Evolutionary conservation across 2,329 filamentous ascomycete genomes (phyloP), one percentile per base, ranked within the genome.

Genomic region (Claviceps sorghi): DNA sequence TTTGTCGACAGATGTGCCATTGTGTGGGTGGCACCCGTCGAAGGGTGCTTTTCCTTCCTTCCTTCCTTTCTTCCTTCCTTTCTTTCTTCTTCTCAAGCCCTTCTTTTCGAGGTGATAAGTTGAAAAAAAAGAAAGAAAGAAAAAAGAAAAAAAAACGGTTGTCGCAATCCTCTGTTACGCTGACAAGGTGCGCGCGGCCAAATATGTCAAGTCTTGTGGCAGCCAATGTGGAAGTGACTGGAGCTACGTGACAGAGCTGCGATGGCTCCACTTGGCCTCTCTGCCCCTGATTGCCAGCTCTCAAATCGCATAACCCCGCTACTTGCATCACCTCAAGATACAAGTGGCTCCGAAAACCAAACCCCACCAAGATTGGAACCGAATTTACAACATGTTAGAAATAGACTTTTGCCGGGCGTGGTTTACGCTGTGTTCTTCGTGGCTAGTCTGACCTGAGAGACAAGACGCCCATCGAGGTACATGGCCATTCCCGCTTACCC

Each of bases 281-380:
- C 26, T 47, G 29, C 17, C 15, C 32, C 7, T 42, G 17, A 4
- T 34, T 4, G 38, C 6, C 13, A 29, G n/a, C 8, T 42, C 36
- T 30, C 11, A 3, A 51, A 43, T 50, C 58, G 54, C 52, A 61
- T 60, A 59, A 52, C 58, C 52, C 50, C 55, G 48, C 13, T 61
- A 59, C 6, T n/a, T 53, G 55, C 58, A 60, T 58, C 6, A 38
- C 22, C 7, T 3, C 10, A 2, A 7, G 26, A 19, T 17, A 19
- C 8, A 44, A 17, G 11, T 13, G 6, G 21, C 17, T 2, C 15
- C 9, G 26, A 6, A 17, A 44, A 30, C 17, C 6, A 22, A 17
- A 45, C 29, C 4, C 8, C 43, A 26, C 41, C 17, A 7, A 26
- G 8, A 15, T 15, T 43, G 4, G 21, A 43, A 15, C 41, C n/a